A percentile compares a stretch with the other conserved stretches of the same genome.
Evolutionary conservation across 2,329 filamentous ascomycete genomes (phyloP).

Genomic region (Pseudopyrenochaeta lycopersici): DNA sequence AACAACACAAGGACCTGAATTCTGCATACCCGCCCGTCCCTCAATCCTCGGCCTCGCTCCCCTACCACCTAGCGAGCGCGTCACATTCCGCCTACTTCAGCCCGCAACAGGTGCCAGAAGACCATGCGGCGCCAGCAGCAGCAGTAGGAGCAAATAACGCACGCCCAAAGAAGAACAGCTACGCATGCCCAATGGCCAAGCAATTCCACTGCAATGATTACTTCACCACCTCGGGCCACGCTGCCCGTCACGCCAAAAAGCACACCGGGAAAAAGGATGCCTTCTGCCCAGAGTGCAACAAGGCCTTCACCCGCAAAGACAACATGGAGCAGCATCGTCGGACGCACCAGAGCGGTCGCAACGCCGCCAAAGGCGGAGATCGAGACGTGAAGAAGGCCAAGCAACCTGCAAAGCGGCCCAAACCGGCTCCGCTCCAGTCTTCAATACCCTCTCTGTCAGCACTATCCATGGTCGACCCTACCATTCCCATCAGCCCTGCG

Average conservation of each 20-base stretch:
- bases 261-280: constrained; percentile 84
- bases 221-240: constrained; percentile 85
- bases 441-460: constrained; percentile 26
- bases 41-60: constrained; percentile 29
- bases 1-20: constrained; percentile 34
- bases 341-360: constrained; percentile 70
- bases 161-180: constrained; percentile 69
- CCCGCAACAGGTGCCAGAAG: constrained; percentile 18
- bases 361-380: constrained; percentile 44
- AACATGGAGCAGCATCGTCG: constrained; percentile 89
- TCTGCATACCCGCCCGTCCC: constrained; percentile 37
- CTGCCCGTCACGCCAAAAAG: constrained; percentile 85
- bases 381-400: constrained; percentile 50
- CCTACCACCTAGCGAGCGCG: constrained; percentile 30
- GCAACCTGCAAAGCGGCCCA: constrained; percentile 43
- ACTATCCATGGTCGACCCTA: constrained; percentile 40
- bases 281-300: constrained; percentile 74
- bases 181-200: constrained; percentile 77
- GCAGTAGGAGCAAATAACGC: constrained; percentile 52
- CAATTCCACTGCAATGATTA: constrained; percentile 77
- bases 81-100: constrained; percentile 32
- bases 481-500: constrained; percentile 38
- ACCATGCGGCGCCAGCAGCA: constrained; percentile 33
- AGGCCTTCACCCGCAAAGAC: constrained; percentile 82
- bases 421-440: constrained; percentile 42